Conservation (phyloP, 2,329 filamentous ascomycete species). For the Tolypocladium amazonense region DNA sequence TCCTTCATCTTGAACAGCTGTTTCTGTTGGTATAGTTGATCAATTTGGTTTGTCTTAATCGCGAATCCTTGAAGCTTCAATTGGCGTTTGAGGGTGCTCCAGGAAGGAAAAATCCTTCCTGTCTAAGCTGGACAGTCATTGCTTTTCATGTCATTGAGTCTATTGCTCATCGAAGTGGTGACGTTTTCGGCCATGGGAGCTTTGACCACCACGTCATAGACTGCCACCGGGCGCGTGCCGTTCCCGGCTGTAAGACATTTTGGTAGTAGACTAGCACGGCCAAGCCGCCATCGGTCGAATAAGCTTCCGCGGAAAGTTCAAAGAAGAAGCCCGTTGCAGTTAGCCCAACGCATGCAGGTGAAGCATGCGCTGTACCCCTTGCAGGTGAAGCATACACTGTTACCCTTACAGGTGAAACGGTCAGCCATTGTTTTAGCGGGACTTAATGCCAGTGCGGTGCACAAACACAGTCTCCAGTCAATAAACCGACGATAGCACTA, state of each 20-base stretch:
- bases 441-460: too few species aligned
- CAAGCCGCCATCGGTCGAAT: not conserved
- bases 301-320: not conserved
- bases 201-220: slow-evolving; percentile 1
- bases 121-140: not conserved
- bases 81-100: not conserved
- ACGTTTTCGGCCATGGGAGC: not conserved
- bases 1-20: slow-evolving; percentile 8
- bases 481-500: not conserved
- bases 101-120: not conserved
- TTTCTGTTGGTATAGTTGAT: not conserved
- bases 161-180: not conserved
- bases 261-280: not conserved
- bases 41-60: not conserved
- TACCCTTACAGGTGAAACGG: not conserved
- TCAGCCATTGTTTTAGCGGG: not conserved
- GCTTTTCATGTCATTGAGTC: not conserved
- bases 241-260: not conserved
- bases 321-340: not conserved
- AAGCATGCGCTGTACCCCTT: not conserved
- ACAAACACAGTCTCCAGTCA: not conserved
- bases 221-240: not conserved
- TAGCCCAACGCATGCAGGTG: not conserved
- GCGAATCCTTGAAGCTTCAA: not conserved
- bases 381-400: not conserved